Evolutionary conservation across 192 early-diverging fungal species (phyloP).

Genomic region (Anaeromyces robustus): DNA sequence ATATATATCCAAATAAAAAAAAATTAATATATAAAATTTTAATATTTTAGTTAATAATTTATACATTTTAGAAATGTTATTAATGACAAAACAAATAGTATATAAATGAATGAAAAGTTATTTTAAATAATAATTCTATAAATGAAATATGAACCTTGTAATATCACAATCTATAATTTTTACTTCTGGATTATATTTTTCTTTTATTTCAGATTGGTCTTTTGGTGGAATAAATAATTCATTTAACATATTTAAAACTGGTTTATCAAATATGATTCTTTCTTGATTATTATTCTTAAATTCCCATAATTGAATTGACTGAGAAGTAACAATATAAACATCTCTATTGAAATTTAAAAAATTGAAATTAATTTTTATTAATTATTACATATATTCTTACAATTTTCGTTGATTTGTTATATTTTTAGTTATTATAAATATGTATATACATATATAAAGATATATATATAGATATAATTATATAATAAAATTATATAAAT

Average conservation of each 20-base stretch:
- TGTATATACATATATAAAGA: too few species aligned
- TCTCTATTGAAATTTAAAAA: too few species aligned
- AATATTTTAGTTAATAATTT: too few species aligned
- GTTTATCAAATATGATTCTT: not conserved
- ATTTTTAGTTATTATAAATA: too few species aligned
- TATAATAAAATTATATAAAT: not conserved
- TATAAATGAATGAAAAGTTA: too few species aligned
- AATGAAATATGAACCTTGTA: not conserved
- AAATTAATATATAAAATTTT: too few species aligned
- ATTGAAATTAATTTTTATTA: too few species aligned
- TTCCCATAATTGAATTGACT: not conserved
- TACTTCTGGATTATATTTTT: not conserved
- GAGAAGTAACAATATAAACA: not conserved
- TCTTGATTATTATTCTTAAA: not conserved
- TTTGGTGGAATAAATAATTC: not conserved
- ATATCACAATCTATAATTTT: not conserved
- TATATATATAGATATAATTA: not conserved
- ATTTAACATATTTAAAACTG: not conserved
- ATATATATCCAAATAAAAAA: not conserved
- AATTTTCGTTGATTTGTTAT: too few species aligned
- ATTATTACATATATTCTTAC: too few species aligned
- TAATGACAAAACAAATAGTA: too few species aligned
- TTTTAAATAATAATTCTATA: not conserved
- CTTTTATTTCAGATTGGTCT: not conserved
- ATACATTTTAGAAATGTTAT: too few species aligned